phyloP scores from a whole-genome alignment of 495 filamentous ascomycete species.

The Talaromyces nanjingensis region DNA sequence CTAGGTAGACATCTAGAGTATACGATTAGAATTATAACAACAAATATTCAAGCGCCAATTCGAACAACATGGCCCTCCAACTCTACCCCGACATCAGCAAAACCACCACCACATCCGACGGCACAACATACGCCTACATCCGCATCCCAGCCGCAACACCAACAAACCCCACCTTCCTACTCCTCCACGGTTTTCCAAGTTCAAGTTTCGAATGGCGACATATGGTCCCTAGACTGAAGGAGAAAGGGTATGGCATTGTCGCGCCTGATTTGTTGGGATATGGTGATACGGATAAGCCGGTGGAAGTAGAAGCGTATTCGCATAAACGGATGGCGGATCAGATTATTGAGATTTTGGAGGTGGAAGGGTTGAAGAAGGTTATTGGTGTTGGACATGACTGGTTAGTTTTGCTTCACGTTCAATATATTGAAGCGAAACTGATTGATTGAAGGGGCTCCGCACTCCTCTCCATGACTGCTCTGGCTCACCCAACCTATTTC shows the following conservation, averaged over 20 bases:
- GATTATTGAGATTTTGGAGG: slow-evolving; percentile 29
- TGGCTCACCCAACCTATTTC: background rate
- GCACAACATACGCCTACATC: slow-evolving; percentile 27
- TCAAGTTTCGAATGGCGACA: slow-evolving; percentile 38
- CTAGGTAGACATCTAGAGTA: no score
- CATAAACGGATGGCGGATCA: slow-evolving; percentile 27
- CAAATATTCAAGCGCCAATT: background rate
- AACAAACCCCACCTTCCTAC: slow-evolving; percentile 26
- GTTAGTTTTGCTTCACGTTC: no score
- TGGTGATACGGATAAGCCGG: slow-evolving; percentile 36
- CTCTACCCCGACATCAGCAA: slow-evolving; percentile 7
- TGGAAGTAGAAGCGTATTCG: slow-evolving; percentile 21
- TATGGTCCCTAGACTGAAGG: slow-evolving; percentile 26
- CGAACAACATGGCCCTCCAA: slow-evolving; percentile 2
- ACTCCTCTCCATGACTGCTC: background rate
- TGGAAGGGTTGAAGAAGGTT: slow-evolving; percentile 12
- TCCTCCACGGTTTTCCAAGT: slow-evolving; percentile 39
- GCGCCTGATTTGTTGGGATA: slow-evolving; percentile 45
- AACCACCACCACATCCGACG: slow-evolving; percentile 15
- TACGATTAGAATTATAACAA: background rate
- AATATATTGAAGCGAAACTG: no score
- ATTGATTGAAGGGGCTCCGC: slow-evolving; percentile 2
- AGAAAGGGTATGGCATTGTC: slow-evolving; percentile 35
- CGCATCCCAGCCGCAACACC: slow-evolving; percentile 16
- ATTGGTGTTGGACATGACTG: slow-evolving; percentile 2